Evolutionary conservation across 495 filamentous ascomycete genomes (phyloP).

Genomic region (Cairneyella variabilis): DNA sequence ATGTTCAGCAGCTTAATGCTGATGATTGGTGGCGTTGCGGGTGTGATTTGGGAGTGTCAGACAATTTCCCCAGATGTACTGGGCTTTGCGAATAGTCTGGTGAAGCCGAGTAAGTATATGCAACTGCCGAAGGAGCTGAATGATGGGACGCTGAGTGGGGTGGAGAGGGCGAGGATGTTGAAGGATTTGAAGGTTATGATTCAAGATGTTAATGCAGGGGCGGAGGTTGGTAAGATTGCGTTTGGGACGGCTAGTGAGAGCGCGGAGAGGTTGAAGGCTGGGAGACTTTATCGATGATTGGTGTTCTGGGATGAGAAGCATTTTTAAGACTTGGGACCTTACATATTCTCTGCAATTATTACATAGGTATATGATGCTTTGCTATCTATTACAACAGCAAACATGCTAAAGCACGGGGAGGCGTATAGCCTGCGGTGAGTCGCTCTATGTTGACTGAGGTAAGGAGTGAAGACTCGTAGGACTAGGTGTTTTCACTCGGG

Average conservation of each 20-base stretch:
- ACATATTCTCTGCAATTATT: no score
- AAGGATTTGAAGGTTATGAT: not conserved
- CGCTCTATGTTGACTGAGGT: no score
- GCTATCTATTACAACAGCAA: no score
- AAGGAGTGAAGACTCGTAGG: no score
- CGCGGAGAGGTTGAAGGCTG: not conserved
- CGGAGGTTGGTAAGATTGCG: constrained; percentile 1
- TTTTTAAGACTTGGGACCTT: no score
- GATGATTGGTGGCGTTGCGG: not conserved
- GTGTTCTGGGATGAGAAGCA: no score
- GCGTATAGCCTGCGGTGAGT: no score
- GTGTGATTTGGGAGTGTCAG: not conserved
- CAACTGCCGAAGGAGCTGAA: not conserved
- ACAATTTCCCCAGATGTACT: not conserved
- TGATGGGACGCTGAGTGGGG: not conserved
- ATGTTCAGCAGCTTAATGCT: not conserved
- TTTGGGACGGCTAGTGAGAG: not conserved
- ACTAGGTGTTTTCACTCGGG: no score
- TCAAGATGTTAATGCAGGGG: not conserved
- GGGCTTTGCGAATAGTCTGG: constrained; percentile 1
- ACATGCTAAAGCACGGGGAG: no score
- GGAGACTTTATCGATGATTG: not conserved
- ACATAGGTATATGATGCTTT: no score
- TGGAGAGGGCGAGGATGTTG: not conserved
- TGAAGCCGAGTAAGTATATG: constrained; percentile 2